These are phyloP conservation scores for Quercus berberidifolia DNA, from an alignment of 306 rosid species.

Conservation along the genomic window DNA sequence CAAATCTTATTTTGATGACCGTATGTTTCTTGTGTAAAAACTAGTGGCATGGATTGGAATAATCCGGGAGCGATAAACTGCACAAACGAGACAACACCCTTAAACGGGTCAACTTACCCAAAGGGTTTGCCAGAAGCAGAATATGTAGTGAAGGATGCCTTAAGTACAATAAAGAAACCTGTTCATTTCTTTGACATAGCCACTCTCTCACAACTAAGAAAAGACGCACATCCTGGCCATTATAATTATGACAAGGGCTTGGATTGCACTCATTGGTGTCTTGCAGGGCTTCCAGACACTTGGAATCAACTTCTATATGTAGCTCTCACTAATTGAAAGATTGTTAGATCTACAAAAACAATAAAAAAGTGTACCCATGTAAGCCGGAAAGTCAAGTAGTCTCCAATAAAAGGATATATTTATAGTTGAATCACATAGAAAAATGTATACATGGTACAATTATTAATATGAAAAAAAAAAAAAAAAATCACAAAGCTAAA, in stretches of 20 bases:
- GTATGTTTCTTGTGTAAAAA: neutral
- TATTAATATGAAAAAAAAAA: too few species aligned
- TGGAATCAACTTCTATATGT: too few species aligned
- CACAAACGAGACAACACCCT: slow-evolving; percentile 47
- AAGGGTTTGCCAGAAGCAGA: slow-evolving; percentile 41
- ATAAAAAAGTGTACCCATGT: neutral
- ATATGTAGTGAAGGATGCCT: slow-evolving; percentile 34
- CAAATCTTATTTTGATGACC: neutral
- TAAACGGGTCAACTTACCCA: slow-evolving; percentile 45
- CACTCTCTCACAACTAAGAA: slow-evolving; percentile 61
- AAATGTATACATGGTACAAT: neutral
- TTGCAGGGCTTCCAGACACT: slow-evolving; percentile 62
- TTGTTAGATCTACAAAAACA: too few species aligned
- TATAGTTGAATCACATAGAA: neutral
- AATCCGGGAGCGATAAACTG: slow-evolving; percentile 46
- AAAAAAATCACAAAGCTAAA: too few species aligned
- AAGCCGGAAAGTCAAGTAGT: neutral
- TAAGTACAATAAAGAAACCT: slow-evolving; percentile 30
- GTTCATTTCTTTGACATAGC: slow-evolving; percentile 57
- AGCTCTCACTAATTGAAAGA: too few species aligned
- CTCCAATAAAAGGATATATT: neutral
- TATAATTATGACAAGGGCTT: slow-evolving; percentile 46
- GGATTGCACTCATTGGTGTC: slow-evolving; percentile 84
- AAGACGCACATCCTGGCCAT: slow-evolving; percentile 65
- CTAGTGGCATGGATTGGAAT: slow-evolving; percentile 51